Evolutionary conservation across 805 yeast species (phyloP).

Genomic region (Komagataella ulmi): DNA sequence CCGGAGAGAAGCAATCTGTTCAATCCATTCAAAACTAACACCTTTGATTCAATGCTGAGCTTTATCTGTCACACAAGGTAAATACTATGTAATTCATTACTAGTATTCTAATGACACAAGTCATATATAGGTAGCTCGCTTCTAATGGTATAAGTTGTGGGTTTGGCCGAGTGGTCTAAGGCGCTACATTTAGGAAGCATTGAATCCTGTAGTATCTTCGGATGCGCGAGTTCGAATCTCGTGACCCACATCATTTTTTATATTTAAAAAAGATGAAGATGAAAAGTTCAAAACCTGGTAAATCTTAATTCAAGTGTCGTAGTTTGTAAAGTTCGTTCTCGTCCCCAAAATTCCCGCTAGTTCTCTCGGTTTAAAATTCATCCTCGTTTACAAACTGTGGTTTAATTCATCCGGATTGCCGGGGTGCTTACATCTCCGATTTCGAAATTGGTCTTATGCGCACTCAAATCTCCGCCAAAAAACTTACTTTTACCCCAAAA

Average conservation of each 20-base stretch:
- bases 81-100: too few species aligned
- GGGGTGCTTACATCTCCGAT: background rate
- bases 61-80: too few species aligned
- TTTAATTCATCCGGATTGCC: background rate
- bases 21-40: too few species aligned
- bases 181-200: conserved; percentile 14
- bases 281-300: background rate
- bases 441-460: background rate
- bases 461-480: background rate
- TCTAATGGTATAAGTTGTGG: conserved; percentile 8
- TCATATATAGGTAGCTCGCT: background rate
- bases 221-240: conserved; percentile 12
- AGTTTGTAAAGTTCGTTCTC: background rate
- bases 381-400: background rate
- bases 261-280: conserved; percentile 7
- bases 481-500: background rate
- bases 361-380: background rate
- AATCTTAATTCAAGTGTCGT: background rate
- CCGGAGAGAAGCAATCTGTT: too few species aligned
- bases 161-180: conserved; percentile 27
- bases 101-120: background rate
- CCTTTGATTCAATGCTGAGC: too few species aligned
- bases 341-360: background rate
- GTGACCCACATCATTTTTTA: conserved; percentile 10
- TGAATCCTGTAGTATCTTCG: conserved; percentile 8